phyloP scores from a whole-genome alignment of 2,329 filamentous ascomycete genomes.

The Ceratocystis alfenasii region DNA sequence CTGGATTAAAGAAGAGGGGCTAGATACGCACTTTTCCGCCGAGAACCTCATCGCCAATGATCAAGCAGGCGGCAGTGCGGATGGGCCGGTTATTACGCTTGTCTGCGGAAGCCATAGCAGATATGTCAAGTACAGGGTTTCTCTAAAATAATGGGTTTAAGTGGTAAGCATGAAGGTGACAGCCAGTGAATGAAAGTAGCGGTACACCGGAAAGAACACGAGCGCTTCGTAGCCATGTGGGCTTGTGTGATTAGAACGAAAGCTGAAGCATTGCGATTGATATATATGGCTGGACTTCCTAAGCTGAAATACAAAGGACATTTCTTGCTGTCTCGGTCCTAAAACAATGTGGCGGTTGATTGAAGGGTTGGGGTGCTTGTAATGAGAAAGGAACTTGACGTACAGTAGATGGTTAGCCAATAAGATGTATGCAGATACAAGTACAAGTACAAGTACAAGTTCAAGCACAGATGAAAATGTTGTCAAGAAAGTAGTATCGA shows the following conservation, averaged over 20 bases:
- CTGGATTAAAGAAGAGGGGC: background rate
- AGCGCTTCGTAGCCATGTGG: background rate
- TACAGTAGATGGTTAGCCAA: background rate
- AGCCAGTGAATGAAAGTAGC: background rate
- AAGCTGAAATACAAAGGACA: background rate
- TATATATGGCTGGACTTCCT: no score
- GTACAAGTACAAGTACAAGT: background rate
- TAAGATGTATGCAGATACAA: background rate
- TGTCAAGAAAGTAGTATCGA: background rate
- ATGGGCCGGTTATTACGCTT: conserved; percentile 56
- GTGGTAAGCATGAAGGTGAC: background rate
- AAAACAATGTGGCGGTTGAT: background rate
- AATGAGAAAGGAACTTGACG: background rate
- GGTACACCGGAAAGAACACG: background rate
- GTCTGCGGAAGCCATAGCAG: conserved; percentile 36
- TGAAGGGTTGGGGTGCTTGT: background rate
- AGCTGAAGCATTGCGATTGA: background rate
- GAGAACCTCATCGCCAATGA: conserved; percentile 95
- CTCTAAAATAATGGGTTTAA: background rate
- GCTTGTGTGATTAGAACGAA: background rate
- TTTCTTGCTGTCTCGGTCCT: background rate
- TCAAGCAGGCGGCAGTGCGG: conserved; percentile 78
- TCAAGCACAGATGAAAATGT: background rate
- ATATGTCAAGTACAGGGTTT: conserved; percentile 15
- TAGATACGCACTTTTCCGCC: conserved; percentile 65